Conservation (phyloP, 2,329 filamentous ascomycete species). For the Colletotrichum cereale region DNA sequence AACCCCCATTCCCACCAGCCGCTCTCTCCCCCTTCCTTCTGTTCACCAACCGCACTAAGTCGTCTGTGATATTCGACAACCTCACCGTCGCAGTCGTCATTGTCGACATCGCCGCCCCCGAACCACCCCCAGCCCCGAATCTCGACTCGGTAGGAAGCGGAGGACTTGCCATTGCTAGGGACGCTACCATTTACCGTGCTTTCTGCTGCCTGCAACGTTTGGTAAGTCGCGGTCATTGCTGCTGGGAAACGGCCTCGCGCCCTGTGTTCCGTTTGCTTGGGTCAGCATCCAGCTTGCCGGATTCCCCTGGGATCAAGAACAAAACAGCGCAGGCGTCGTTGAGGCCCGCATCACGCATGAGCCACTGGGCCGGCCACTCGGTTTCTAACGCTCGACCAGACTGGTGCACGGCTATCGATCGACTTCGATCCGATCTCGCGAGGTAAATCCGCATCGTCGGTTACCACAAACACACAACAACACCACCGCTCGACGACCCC, state of each 20-base stretch:
- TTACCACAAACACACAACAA: background rate
- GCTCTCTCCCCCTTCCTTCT: background rate
- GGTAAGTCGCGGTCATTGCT: conserved; percentile 9
- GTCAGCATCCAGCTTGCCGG: conserved; percentile 1
- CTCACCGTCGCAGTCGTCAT: conserved; percentile 11
- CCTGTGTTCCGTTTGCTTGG: conserved; percentile 17
- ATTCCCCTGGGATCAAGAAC: background rate
- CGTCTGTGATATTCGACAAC: conserved; percentile 22
- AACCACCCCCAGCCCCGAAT: background rate
- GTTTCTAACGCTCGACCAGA: conserved; percentile 12
- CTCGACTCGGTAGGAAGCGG: background rate
- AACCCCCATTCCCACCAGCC: conserved; percentile 32
- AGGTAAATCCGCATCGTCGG: background rate
- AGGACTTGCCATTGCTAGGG: background rate
- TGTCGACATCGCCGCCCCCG: conserved; percentile 7
- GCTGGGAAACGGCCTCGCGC: conserved; percentile 6
- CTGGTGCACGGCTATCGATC: conserved; percentile 10
- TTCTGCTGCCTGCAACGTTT: background rate
- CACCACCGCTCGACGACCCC: background rate
- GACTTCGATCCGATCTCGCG: background rate
- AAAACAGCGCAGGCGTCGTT: background rate
- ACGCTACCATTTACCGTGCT: background rate
- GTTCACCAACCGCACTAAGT: conserved; percentile 14
- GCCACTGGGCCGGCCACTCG: background rate
- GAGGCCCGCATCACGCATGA: background rate